These are phyloP conservation scores for Podospora appendiculata DNA, from an alignment of 495 filamentous ascomycete species.

Conservation along the genomic window DNA sequence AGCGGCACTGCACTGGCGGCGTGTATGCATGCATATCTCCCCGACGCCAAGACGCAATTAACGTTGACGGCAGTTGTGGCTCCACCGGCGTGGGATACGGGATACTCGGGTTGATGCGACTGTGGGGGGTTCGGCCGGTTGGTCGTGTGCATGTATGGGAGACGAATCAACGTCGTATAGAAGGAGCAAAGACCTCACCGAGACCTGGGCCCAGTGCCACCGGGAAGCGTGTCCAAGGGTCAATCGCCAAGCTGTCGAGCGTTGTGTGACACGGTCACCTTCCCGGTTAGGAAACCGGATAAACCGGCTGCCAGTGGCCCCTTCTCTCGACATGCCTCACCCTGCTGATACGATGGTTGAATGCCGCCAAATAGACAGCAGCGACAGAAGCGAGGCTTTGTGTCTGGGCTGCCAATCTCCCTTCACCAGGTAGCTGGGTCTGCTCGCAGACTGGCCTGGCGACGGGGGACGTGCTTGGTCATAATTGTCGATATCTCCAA, in stretches of 20 bases:
- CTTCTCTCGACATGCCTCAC: neutral
- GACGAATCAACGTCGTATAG: neutral
- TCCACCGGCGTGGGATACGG: neutral
- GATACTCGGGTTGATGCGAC: neutral
- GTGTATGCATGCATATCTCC: neutral
- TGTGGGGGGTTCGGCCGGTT: neutral
- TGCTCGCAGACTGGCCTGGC: neutral
- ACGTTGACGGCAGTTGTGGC: neutral
- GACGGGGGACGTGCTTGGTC: neutral
- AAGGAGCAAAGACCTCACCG: neutral
- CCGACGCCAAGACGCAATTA: neutral
- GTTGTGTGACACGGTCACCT: neutral
- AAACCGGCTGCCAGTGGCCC: neutral
- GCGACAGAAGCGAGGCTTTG: too few relatives aligned
- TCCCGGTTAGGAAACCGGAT: constrained; percentile 1
- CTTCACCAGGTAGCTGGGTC: neutral
- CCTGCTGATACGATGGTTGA: neutral
- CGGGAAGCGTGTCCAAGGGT: neutral
- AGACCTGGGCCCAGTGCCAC: neutral
- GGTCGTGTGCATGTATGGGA: neutral
- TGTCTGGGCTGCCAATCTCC: neutral
- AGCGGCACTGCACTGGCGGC: neutral
- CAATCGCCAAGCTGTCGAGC: neutral
- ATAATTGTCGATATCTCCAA: neutral
- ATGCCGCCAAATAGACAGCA: too few relatives aligned